Evolutionary conservation across 345 rosid genomes (phyloP), one percentile per base, ranked within the genome.

Genomic region (Moricandia arvensis): DNA sequence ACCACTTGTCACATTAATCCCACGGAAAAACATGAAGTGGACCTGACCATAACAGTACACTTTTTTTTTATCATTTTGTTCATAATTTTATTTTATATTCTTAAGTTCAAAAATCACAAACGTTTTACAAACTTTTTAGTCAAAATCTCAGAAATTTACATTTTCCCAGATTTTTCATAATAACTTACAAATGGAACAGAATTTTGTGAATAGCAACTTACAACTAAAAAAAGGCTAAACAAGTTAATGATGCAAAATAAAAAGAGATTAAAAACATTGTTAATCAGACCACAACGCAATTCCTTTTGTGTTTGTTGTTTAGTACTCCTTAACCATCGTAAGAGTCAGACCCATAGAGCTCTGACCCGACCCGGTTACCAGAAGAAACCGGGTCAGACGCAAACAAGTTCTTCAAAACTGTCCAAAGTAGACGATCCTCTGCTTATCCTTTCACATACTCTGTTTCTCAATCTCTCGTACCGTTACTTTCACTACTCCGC

Each of bases 291-390:
- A 26, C 47, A 75, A 9, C 47, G 65, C 45, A 74, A 57, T 13
- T 35, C 53, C 53, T 13, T 37, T 11, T n/a, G 26, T 7, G 7
- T 57, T 0, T 26, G 24, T 2, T 58, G 24, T n/a, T 6, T 59
- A 9, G 6, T 55, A 55, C 9, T 3, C n/a, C 1, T n/a, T 7
- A 38, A 7, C 6, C 51, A 31, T 15, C 27, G 0, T 63, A 51
- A 26, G 55, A 41, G 11, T 33, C 41, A 30, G 59, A 67, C 17
- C 16, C 18, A 55, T 63, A 70, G 15, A 77, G 43, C 38, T 58
- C 58, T 66, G 18, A 72, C 51, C 68, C 77, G 73, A 77, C 63
- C 76, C 72, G 76, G 37, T 0, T 34, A 65, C 62, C 80, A 67
- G 59, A 49, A 6, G 7, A 63, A 59, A 72, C 81, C 76, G 63